Evolutionary conservation across 345 rosid species (phyloP).

Genomic region (Excoecaria cochinchinensis): DNA sequence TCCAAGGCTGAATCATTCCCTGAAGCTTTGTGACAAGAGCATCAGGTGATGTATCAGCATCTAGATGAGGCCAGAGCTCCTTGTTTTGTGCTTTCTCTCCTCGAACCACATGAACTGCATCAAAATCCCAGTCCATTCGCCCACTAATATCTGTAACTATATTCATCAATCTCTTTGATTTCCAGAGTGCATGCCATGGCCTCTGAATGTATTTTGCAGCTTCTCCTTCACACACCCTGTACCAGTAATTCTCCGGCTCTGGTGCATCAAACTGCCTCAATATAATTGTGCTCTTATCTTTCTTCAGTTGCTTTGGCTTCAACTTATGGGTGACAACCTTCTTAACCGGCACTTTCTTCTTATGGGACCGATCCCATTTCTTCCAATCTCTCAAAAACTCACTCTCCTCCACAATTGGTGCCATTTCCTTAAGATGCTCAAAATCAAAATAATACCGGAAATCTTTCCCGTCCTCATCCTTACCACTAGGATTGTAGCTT

Average conservation of each 20-base stretch:
- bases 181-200: slow-evolving; percentile 89
- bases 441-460: slow-evolving; percentile 84
- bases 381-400: slow-evolving; percentile 80
- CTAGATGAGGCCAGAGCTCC: slow-evolving; percentile 85
- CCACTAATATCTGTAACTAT: slow-evolving; percentile 81
- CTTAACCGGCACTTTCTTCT: slow-evolving; percentile 65
- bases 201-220: slow-evolving; percentile 68
- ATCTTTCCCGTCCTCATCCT: slow-evolving; percentile 85
- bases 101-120: slow-evolving; percentile 83
- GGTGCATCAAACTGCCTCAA: slow-evolving; percentile 90
- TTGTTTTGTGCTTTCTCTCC: slow-evolving; percentile 87
- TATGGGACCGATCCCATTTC: slow-evolving; percentile 75
- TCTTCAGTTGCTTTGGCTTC: slow-evolving; percentile 69
- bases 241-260: slow-evolving; percentile 92
- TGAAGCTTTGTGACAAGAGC: slow-evolving; percentile 57
- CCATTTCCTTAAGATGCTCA: slow-evolving; percentile 83
- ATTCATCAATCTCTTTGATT: slow-evolving; percentile 93
- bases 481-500: slow-evolving; percentile 57
- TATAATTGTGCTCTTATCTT: slow-evolving; percentile 70
- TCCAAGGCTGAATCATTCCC: slow-evolving; percentile 61
- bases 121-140: slow-evolving; percentile 94
- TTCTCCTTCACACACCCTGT: slow-evolving; percentile 87
- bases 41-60: slow-evolving; percentile 82
- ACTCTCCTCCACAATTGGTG: slow-evolving; percentile 73
- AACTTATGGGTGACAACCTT: slow-evolving; percentile 66